Conservation (phyloP, 495 filamentous ascomycete genomes). For the Penicillium pulvis region DNA sequence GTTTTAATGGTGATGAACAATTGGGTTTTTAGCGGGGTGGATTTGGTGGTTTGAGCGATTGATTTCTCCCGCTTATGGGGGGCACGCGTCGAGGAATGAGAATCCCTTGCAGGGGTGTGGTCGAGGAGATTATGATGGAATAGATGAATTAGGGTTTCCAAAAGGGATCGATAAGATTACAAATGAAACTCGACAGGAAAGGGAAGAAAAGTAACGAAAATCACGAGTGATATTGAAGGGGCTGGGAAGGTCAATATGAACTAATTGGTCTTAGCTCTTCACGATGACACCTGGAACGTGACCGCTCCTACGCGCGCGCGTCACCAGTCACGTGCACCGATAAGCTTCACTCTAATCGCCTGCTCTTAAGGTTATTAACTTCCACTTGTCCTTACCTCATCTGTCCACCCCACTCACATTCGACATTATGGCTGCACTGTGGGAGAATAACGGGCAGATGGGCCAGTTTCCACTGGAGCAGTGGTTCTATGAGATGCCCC, state of each 20-base stretch:
- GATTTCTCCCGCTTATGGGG: background rate
- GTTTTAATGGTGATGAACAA: background rate
- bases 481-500: constrained; percentile 98
- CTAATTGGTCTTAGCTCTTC: constrained; percentile 19
- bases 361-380: background rate
- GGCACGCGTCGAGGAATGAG: constrained; percentile 6
- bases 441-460: constrained; percentile 51
- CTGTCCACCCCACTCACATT: constrained; percentile 1
- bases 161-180: background rate
- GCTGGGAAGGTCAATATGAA: constrained; percentile 21
- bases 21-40: constrained; percentile 2
- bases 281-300: background rate
- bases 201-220: background rate
- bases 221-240: constrained; percentile 11
- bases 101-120: constrained; percentile 4
- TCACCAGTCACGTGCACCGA: constrained; percentile 8
- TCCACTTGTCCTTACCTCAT: background rate
- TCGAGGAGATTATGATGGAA: background rate
- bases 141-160: background rate
- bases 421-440: constrained; percentile 44
- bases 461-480: constrained; percentile 85
- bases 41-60: background rate
- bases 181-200: background rate
- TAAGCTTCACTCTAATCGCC: constrained; percentile 3
- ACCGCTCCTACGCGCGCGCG: constrained; percentile 11